These are phyloP conservation scores for Spinacia oleracea DNA, from an alignment of 179 eudicot species.

Conservation along the genomic window DNA sequence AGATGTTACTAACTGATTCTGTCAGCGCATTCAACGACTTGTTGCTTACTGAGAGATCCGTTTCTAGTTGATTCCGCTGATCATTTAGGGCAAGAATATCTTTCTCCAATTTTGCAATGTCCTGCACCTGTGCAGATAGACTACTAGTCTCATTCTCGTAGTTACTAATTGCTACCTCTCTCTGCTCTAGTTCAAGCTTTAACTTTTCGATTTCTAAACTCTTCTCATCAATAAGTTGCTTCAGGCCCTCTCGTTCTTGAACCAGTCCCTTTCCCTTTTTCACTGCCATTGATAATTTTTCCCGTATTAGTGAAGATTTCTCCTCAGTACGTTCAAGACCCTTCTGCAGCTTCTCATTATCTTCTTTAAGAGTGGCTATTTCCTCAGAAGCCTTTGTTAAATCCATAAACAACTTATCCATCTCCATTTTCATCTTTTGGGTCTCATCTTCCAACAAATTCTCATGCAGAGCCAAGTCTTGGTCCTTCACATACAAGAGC, in stretches of 20 bases:
- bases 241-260: slow-evolving; percentile 90
- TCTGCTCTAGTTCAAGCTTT: slow-evolving; percentile 56
- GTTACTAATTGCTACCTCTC: slow-evolving; percentile 44
- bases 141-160: slow-evolving; percentile 50
- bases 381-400: slow-evolving; percentile 52
- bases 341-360: slow-evolving; percentile 55
- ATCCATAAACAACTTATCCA: slow-evolving; percentile 44
- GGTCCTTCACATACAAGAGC: slow-evolving; percentile 59
- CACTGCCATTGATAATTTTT: slow-evolving; percentile 92
- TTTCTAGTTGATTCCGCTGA: slow-evolving; percentile 65
- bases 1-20: slow-evolving; percentile 54
- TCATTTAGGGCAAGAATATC: slow-evolving; percentile 53
- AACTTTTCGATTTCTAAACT: slow-evolving; percentile 71
- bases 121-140: slow-evolving; percentile 54
- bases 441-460: slow-evolving; percentile 56
- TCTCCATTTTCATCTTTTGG: slow-evolving; percentile 41
- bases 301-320: slow-evolving; percentile 70
- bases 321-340: slow-evolving; percentile 80
- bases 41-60: slow-evolving; percentile 66
- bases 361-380: slow-evolving; percentile 52
- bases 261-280: slow-evolving; percentile 97
- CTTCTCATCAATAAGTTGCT: slow-evolving; percentile 67
- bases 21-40: slow-evolving; percentile 49
- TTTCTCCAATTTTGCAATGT: slow-evolving; percentile 60
- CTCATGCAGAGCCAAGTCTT: slow-evolving; percentile 56